Base-by-base conservation (phyloP, 2,329 filamentous ascomycete species). In the Daldinia eschscholtzii region DNA sequence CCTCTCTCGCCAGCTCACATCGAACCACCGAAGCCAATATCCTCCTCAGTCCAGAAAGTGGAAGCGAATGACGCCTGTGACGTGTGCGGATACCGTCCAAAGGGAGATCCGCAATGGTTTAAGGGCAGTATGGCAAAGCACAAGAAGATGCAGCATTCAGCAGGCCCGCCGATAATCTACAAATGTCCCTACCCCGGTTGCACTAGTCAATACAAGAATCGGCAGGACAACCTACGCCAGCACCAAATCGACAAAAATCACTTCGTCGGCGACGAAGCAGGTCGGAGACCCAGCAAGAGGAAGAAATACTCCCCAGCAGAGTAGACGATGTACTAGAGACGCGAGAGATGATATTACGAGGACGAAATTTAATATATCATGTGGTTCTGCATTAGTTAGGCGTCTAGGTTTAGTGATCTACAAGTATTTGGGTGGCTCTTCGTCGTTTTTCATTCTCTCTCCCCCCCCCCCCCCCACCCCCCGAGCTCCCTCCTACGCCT, bases 121-220 rank as follows among this genome's bases (percentile, higher is more conserved):
- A 83, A 83, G 50, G 86, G 86, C 5, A 87, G 84, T 74, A 87
- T 88, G 86, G 82, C 85, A 56, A 88, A 88, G 76, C 86, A 88
- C 75, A 86, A 81, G 79, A 86, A 84, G 75, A 78, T 84, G 65
- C 83, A 86, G 76, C 86, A 88, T 76, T 83, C 84, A 57, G 78
- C 78, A 12, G 81, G 79, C 2, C 84, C 84, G 39, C 83, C 84
- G 6, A 80, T 81, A 67, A 86, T 87, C 50, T 88, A 85, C 76
- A 81, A 81, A 66, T 88, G 86, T 68, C 81, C 82, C 2, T 88
- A 76, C 56, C 86, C 85, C 2, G 85, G 84, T 2, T 88, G 86
- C 73, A 83, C 78, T 23, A 87, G 85, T 73, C 82, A 84, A 71
- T 88, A 86, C 73, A 86, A 83, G 76, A 88, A 88, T 71, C 81